Conservation (phyloP, 768 basidiomycete genomes). For the Russula foetens region DNA sequence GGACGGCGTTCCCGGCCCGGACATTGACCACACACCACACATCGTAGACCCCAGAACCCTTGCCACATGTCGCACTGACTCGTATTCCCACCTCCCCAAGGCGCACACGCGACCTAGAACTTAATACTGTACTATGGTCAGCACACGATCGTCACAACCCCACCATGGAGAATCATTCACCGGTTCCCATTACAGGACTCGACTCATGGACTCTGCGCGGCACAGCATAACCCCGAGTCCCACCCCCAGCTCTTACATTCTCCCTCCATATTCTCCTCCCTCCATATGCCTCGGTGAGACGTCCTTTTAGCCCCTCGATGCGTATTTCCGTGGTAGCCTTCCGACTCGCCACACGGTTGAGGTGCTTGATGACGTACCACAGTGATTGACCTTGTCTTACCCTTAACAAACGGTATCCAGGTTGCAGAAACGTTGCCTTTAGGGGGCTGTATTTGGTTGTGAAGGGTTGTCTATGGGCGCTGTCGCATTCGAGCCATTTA, state of each 20-base stretch:
- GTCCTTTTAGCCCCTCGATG: neutral
- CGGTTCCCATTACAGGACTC: neutral
- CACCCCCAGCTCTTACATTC: neutral
- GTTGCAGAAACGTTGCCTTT: too few species aligned
- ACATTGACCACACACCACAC: neutral
- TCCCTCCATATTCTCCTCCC: neutral
- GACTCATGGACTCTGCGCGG: neutral
- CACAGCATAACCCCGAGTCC: too few species aligned
- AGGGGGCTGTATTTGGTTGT: too few species aligned
- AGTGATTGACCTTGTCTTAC: neutral
- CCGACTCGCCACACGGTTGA: neutral
- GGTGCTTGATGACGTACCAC: neutral
- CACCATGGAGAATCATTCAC: neutral
- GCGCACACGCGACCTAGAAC: neutral
- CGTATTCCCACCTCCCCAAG: neutral
- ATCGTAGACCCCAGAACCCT: too few species aligned
- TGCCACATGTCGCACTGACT: neutral
- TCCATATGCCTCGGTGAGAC: neutral
- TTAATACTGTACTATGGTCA: neutral
- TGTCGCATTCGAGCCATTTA: too few species aligned
- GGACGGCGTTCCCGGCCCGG: neutral
- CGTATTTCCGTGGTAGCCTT: neutral
- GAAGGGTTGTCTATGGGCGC: too few species aligned
- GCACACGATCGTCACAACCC: neutral
- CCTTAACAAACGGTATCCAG: neutral